A percentile compares a stretch with the other conserved stretches of the same genome.
Evolutionary conservation across 2,329 filamentous ascomycete species (phyloP).

Genomic region (Colletotrichum zoysiae): DNA sequence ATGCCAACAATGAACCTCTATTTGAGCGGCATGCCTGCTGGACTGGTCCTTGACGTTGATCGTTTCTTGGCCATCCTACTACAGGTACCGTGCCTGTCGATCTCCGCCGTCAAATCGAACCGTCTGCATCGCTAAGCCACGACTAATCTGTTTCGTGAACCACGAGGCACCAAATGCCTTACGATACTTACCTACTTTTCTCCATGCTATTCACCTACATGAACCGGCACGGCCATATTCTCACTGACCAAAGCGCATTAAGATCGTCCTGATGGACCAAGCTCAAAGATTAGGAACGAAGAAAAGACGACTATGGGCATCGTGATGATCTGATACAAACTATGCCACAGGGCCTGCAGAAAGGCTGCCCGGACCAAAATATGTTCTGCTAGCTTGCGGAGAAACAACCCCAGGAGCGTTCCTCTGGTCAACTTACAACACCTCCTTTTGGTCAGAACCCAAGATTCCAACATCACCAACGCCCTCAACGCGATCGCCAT

Average conservation of each 20-base stretch:
- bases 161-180: background rate
- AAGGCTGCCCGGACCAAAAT: slow-evolving; percentile 11
- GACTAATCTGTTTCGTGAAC: background rate
- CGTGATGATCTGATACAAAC: slow-evolving; percentile 18
- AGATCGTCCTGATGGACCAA: background rate
- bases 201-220: background rate
- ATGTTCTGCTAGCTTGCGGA: slow-evolving; percentile 11
- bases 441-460: background rate
- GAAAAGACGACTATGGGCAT: background rate
- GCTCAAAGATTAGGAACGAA: background rate
- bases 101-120: background rate
- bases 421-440: background rate
- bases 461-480: background rate
- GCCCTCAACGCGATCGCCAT: background rate
- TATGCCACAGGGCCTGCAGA: slow-evolving; percentile 21
- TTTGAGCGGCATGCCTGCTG: background rate
- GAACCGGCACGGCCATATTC: background rate
- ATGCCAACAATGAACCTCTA: background rate
- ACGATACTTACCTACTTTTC: background rate
- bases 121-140: background rate
- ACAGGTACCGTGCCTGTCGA: slow-evolving; percentile 9
- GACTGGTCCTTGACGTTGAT: background rate
- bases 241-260: background rate
- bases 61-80: background rate
- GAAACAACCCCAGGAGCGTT: background rate